Evolutionary conservation across 2,329 filamentous ascomycete genomes (phyloP).

Genomic region (Penicillium glabrum): DNA sequence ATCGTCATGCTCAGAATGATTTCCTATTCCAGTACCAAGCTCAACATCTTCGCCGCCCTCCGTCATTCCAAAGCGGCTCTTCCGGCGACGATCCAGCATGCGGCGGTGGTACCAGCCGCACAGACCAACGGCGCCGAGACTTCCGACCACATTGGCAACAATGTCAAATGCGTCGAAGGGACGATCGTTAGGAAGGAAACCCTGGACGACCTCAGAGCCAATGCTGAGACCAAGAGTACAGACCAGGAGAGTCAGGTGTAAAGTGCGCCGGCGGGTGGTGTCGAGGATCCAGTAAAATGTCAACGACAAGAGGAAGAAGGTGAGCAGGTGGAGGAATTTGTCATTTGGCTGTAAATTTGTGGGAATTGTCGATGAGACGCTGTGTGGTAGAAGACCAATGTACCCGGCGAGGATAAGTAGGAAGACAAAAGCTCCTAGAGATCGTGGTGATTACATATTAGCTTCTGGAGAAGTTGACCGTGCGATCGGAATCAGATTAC

Average conservation of each 20-base stretch:
- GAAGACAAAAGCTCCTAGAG: constrained; percentile 62
- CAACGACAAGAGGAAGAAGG: constrained; percentile 83
- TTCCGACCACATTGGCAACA: constrained; percentile 81
- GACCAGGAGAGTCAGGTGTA: constrained; percentile 78
- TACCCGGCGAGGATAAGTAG: constrained; percentile 77
- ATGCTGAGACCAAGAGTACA: constrained; percentile 65
- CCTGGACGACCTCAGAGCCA: constrained; percentile 59
- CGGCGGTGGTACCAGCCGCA: constrained; percentile 93
- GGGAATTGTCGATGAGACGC: constrained; percentile 36
- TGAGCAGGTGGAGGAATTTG: constrained; percentile 82
- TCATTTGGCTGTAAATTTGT: constrained; percentile 69
- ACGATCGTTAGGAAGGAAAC: constrained; percentile 69
- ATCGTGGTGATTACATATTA: constrained; percentile 14
- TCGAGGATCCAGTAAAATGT: constrained; percentile 97
- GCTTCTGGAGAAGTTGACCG: constrained; percentile 7
- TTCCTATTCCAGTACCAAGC: constrained; percentile 56
- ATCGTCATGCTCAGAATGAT: constrained; percentile 38
- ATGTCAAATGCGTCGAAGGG: constrained; percentile 81
- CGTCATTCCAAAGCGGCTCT: constrained; percentile 72
- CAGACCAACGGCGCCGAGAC: constrained; percentile 66
- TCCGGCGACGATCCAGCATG: constrained; percentile 85
- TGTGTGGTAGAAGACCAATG: constrained; percentile 67
- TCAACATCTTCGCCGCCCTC: constrained; percentile 65
- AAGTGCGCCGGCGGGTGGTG: constrained; percentile 77
- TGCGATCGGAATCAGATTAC: constrained; percentile 29